These are phyloP conservation scores for Trichoderma asperelloides DNA, from an alignment of 495 filamentous ascomycete species.

Conservation along the genomic window DNA sequence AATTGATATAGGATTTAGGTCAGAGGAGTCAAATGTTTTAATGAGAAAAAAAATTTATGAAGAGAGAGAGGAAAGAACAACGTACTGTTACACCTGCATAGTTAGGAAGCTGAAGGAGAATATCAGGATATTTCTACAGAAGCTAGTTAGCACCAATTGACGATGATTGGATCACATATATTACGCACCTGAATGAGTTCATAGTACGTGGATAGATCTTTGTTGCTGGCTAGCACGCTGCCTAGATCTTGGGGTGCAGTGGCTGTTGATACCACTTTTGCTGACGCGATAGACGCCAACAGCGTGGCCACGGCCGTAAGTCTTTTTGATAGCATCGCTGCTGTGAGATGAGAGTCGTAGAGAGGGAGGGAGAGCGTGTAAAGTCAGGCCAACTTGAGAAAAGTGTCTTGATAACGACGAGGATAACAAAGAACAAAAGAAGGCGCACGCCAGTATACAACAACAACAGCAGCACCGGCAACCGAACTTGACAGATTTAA, in stretches of 20 bases:
- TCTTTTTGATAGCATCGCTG: background rate
- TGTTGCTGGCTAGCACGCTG: conserved; percentile 17
- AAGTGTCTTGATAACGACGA: background rate
- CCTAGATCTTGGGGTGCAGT: conserved; percentile 17
- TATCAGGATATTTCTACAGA: conserved; percentile 26
- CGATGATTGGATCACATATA: background rate
- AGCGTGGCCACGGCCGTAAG: background rate
- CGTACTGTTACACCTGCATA: conserved; percentile 26
- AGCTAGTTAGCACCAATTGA: background rate
- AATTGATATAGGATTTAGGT: background rate
- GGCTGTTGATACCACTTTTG: background rate
- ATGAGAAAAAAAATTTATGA: too few species aligned
- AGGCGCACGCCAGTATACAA: background rate
- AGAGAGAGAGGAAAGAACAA: background rate
- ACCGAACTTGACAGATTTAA: background rate
- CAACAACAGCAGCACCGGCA: background rate
- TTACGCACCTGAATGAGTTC: conserved; percentile 23
- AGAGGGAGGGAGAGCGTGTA: background rate
- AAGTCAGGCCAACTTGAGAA: background rate
- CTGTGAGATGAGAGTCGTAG: background rate
- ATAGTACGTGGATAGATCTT: conserved; percentile 26
- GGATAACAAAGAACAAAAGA: background rate
- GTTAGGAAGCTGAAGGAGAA: conserved; percentile 25
- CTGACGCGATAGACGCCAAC: background rate
- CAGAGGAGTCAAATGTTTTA: background rate